Evolutionary conservation across 2,329 filamentous ascomycete species (phyloP).

Genomic region (Ustulina deusta): DNA sequence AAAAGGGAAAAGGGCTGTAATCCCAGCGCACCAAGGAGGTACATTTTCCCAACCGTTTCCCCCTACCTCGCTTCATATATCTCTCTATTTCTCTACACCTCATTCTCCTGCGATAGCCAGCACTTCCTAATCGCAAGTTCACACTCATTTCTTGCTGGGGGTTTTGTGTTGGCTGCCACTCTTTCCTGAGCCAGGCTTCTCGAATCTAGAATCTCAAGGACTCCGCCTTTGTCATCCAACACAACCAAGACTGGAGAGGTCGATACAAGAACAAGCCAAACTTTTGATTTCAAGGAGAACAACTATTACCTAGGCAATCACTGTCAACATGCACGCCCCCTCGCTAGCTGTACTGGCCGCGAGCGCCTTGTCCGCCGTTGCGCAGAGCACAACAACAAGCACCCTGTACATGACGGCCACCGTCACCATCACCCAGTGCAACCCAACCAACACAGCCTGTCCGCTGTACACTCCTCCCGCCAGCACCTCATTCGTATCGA

Average conservation of each 20-base stretch:
- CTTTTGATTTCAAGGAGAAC: background rate
- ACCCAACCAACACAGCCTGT: slow-evolving; percentile 48
- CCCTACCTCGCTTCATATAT: slow-evolving; percentile 10
- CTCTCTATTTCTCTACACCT: background rate
- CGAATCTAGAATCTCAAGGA: background rate
- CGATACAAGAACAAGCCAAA: slow-evolving; percentile 6
- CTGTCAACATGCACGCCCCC: slow-evolving; percentile 48
- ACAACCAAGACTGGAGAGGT: background rate
- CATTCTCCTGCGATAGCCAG: slow-evolving; percentile 30
- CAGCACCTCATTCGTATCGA: slow-evolving; percentile 37
- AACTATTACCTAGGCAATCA: slow-evolving; percentile 31
- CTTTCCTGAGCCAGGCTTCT: slow-evolving; percentile 26
- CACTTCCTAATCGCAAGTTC: slow-evolving; percentile 24
- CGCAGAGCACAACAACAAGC: slow-evolving; percentile 49
- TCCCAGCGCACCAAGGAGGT: slow-evolving; percentile 8
- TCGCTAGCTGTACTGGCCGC: slow-evolving; percentile 47
- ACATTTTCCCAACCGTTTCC: slow-evolving; percentile 17
- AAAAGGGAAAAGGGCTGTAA: slow-evolving; percentile 27
- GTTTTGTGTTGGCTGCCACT: slow-evolving; percentile 39
- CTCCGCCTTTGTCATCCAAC: slow-evolving; percentile 1
- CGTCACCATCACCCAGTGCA: slow-evolving; percentile 50
- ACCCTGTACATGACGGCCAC: slow-evolving; percentile 48
- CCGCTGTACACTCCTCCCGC: slow-evolving; percentile 47
- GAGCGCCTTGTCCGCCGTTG: slow-evolving; percentile 46
- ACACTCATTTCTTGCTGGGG: slow-evolving; percentile 39